phyloP scores from a whole-genome alignment of 2,329 filamentous ascomycete genomes.

The Dendrostoma leiphaemia region DNA sequence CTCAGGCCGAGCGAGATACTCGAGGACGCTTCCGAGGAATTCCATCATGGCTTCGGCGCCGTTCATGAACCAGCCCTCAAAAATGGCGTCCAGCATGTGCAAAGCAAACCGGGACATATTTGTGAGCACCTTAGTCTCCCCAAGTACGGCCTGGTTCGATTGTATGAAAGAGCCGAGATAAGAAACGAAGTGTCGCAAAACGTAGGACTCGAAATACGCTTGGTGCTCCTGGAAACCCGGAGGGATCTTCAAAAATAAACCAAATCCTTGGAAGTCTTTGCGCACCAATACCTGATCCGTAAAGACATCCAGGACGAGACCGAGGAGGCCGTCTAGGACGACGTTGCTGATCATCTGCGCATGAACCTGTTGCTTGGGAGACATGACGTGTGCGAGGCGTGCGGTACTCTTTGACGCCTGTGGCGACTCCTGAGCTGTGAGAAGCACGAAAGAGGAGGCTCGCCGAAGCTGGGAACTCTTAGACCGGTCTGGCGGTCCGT shows the following conservation, averaged over 20 bases:
- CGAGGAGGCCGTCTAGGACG: slow-evolving; percentile 73
- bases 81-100: slow-evolving; percentile 85
- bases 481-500: slow-evolving; percentile 37
- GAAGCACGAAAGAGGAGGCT: slow-evolving; percentile 86
- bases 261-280: slow-evolving; percentile 89
- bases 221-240: slow-evolving; percentile 94
- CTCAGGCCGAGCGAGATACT: slow-evolving; percentile 85
- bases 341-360: slow-evolving; percentile 60
- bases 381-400: slow-evolving; percentile 61
- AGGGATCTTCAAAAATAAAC: slow-evolving; percentile 81
- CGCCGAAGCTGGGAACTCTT: slow-evolving; percentile 67
- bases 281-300: slow-evolving; percentile 80
- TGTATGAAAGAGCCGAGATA: slow-evolving; percentile 70
- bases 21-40: slow-evolving; percentile 79
- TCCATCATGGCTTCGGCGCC: slow-evolving; percentile 82
- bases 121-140: slow-evolving; percentile 79
- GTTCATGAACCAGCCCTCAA: slow-evolving; percentile 94
- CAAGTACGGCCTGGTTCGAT: slow-evolving; percentile 67
- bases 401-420: slow-evolving; percentile 54
- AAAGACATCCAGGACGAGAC: slow-evolving; percentile 77
- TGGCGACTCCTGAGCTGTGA: slow-evolving; percentile 67
- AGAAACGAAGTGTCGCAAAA: slow-evolving; percentile 72
- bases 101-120: slow-evolving; percentile 80
- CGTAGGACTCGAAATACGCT: slow-evolving; percentile 89
- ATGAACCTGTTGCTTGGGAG: slow-evolving; percentile 51